phyloP scores from a whole-genome alignment of 2,329 filamentous ascomycete species.

The Thielaviopsis populi region DNA sequence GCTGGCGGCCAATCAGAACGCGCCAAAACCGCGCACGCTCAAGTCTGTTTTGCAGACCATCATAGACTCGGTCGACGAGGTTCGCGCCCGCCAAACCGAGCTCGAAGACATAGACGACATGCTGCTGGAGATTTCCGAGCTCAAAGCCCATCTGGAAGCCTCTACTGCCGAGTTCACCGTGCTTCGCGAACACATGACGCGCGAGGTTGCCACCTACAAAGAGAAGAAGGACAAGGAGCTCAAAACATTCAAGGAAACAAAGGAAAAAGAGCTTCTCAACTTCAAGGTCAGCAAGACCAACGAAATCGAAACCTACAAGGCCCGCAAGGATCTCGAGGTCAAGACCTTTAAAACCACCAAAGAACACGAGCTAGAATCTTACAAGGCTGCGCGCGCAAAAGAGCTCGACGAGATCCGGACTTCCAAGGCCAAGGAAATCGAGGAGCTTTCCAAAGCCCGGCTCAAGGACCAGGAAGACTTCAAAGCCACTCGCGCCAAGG shows the following conservation, averaged over 20 bases:
- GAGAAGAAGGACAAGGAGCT: conserved; percentile 16
- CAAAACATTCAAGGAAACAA: conserved; percentile 10
- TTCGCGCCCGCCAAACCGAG: conserved; percentile 8
- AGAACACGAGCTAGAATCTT: conserved; percentile 13
- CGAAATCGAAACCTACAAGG: conserved; percentile 16
- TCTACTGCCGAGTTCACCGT: conserved; percentile 12
- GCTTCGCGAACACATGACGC: conserved; percentile 13
- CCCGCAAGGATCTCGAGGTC: conserved; percentile 15
- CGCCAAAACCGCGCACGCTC: conserved; percentile 2
- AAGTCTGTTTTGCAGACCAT: conserved; percentile 13
- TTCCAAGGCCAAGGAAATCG: conserved; percentile 11
- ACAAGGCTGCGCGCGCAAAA: conserved; percentile 13
- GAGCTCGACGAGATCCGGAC: conserved; percentile 14
- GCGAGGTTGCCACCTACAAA: conserved; percentile 12
- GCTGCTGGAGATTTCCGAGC: conserved; percentile 16
- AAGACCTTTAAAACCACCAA: conserved; percentile 12
- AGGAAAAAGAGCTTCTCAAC: conserved; percentile 10
- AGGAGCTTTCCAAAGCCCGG: conserved; percentile 4
- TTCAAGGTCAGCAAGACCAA: conserved; percentile 16
- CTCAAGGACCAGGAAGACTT: conserved; percentile 4
- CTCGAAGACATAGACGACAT: conserved; percentile 12
- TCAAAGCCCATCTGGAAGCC: conserved; percentile 13
- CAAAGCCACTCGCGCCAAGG: background rate
- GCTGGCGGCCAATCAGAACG: background rate
- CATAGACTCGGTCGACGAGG: conserved; percentile 14